Evolutionary conservation across 2,329 filamentous ascomycete species (phyloP).

Genomic region (Scytalidium sp.): DNA sequence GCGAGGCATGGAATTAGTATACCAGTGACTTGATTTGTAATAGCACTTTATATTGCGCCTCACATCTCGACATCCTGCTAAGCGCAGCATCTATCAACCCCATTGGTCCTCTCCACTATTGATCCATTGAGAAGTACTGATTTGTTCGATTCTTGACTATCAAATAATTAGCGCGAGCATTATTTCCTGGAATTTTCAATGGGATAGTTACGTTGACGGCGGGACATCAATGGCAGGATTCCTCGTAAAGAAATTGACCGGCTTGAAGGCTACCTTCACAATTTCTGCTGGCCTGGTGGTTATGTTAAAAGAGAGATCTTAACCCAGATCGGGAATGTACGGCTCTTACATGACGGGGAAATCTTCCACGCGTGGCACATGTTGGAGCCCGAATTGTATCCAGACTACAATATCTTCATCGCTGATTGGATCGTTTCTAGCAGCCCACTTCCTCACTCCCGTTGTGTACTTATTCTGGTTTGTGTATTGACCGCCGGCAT

Average conservation of each 20-base stretch:
- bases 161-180: no score
- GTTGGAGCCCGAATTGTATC: constrained; percentile 54
- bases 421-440: constrained; percentile 41
- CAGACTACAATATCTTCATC: constrained; percentile 51
- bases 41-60: no score
- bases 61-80: no score
- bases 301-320: no score
- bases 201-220: no score
- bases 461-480: constrained; percentile 46
- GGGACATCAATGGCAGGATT: constrained; percentile 1
- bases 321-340: no score
- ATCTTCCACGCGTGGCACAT: constrained; percentile 58
- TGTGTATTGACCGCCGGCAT: constrained; percentile 47
- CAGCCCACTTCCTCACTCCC: constrained; percentile 47
- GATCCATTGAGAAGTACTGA: no score
- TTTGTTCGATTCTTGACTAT: no score
- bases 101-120: no score
- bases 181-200: no score
- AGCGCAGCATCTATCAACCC: no score
- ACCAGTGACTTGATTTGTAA: constrained; percentile 33
- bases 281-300: constrained; percentile 50
- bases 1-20: constrained; percentile 10
- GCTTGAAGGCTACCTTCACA: background rate
- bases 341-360: constrained; percentile 62
- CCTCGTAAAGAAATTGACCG: constrained; percentile 1